Conservation (phyloP, 2,329 filamentous ascomycete genomes). For the Ceratocystis lukuohia region DNA sequence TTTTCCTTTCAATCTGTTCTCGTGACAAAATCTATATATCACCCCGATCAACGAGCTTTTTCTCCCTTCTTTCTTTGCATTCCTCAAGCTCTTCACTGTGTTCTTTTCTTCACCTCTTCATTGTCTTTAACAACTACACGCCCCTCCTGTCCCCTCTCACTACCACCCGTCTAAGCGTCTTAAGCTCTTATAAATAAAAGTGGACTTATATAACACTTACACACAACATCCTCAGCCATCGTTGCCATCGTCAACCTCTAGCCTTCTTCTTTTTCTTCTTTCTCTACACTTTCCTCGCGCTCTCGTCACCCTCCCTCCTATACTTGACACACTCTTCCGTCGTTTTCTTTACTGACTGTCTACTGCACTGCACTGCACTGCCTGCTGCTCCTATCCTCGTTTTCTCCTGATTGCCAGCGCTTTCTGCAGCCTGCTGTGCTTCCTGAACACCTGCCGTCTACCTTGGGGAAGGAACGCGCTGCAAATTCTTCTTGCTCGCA, state of each 20-base stretch:
- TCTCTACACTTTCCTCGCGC: neutral
- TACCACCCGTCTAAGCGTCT: neutral
- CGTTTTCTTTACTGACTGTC: no score
- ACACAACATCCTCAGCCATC: neutral
- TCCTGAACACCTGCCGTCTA: neutral
- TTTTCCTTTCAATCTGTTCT: neutral
- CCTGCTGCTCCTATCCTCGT: neutral
- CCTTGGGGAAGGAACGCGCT: neutral
- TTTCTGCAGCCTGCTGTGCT: neutral
- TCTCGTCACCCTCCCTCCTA: neutral
- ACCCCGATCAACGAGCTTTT: neutral
- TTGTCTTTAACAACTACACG: neutral
- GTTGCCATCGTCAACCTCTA: neutral
- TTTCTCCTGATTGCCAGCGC: neutral
- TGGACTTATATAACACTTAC: conserved; percentile 2
- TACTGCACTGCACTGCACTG: no score
- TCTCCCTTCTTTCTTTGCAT: neutral
- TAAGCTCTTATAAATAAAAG: neutral
- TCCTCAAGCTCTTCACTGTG: neutral
- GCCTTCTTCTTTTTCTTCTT: neutral
- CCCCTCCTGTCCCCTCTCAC: neutral
- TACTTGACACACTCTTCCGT: no score
- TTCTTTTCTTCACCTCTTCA: neutral
- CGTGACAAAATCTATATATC: conserved; percentile 3
- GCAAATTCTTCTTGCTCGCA: conserved; percentile 2